Evolutionary conservation across 1,284 basidiomycete species (phyloP).

Genomic region (Albatrellus sp.): DNA sequence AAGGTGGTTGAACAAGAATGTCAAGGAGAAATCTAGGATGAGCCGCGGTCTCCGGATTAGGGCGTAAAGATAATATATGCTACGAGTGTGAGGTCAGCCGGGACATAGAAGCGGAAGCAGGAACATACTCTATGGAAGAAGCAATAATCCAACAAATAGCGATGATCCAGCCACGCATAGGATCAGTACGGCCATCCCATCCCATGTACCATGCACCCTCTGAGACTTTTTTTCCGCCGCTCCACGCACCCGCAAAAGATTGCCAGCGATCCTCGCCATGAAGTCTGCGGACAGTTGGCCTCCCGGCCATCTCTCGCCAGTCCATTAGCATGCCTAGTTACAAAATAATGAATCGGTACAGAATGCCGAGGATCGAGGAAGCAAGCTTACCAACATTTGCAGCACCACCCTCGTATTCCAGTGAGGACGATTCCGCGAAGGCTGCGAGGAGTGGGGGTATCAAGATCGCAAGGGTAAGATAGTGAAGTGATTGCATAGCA

Average conservation of each 20-base stretch:
- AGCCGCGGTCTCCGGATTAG: slow-evolving; percentile 85
- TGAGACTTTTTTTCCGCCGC: slow-evolving; percentile 58
- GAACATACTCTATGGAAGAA: slow-evolving; percentile 67
- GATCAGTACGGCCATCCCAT: slow-evolving; percentile 56
- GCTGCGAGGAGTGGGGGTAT: slow-evolving; percentile 70
- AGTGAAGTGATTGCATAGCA: slow-evolving; percentile 85
- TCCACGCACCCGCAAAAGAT: slow-evolving; percentile 62
- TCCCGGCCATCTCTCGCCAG: slow-evolving; percentile 89
- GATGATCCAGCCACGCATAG: slow-evolving; percentile 78
- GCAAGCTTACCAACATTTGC: slow-evolving; percentile 58
- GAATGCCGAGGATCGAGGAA: not conserved
- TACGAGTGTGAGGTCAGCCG: slow-evolving; percentile 20
- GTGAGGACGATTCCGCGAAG: slow-evolving; percentile 63
- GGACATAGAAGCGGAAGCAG: slow-evolving; percentile 5
- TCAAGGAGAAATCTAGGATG: slow-evolving; percentile 89
- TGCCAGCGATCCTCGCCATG: slow-evolving; percentile 53
- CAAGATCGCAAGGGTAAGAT: slow-evolving; percentile 75
- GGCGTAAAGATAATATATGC: slow-evolving; percentile 79
- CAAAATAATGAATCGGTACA: slow-evolving; percentile 1
- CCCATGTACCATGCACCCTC: slow-evolving; percentile 36
- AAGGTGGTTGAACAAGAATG: slow-evolving; percentile 82
- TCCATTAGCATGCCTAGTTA: slow-evolving; percentile 81
- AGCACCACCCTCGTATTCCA: slow-evolving; percentile 79
- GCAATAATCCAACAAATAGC: slow-evolving; percentile 75
- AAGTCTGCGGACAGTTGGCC: slow-evolving; percentile 56